Conservation (phyloP, 805 yeast species). For the Cyberlindnera mrakii region DNA sequence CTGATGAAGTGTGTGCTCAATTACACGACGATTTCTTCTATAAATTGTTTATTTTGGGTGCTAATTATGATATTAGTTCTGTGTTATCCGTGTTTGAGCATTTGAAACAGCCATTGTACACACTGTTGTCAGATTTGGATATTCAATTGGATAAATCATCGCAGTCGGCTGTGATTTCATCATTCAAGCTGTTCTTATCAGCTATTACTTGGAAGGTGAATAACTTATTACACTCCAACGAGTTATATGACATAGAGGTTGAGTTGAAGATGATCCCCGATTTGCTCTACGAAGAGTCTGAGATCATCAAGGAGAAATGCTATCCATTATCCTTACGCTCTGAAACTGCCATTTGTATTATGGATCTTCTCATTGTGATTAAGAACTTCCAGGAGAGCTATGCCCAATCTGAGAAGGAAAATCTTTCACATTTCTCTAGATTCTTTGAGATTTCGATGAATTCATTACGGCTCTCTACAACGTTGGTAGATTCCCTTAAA, state of each 20-base stretch:
- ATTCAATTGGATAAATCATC: not conserved
- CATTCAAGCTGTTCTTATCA: constrained; percentile 14
- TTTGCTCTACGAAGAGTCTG: constrained; percentile 8
- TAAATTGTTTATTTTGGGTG: constrained; percentile 17
- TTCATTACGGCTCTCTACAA: constrained; percentile 23
- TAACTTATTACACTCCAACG: constrained; percentile 10
- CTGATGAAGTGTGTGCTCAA: constrained; percentile 5
- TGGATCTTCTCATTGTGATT: constrained; percentile 20
- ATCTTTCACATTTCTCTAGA: constrained; percentile 15
- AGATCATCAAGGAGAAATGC: constrained; percentile 4
- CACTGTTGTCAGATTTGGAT: not conserved
- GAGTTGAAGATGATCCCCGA: constrained; percentile 15
- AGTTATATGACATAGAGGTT: constrained; percentile 13
- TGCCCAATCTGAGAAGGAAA: constrained; percentile 28
- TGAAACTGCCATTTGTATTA: constrained; percentile 16
- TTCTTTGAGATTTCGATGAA: constrained; percentile 17
- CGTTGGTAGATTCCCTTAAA: constrained; percentile 29
- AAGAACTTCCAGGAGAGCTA: constrained; percentile 29
- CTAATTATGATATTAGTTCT: constrained; percentile 7
- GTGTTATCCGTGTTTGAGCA: constrained; percentile 6
- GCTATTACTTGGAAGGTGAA: constrained; percentile 16
- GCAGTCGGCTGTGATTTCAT: not conserved
- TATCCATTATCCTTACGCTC: constrained; percentile 15
- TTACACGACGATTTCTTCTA: constrained; percentile 14
- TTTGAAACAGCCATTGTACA: constrained; percentile 4